A percentile compares a stretch with the other conserved stretches of the same genome.
Evolutionary conservation across 179 eudicot genomes (phyloP).

Genomic region (Spinacia oleracea): DNA sequence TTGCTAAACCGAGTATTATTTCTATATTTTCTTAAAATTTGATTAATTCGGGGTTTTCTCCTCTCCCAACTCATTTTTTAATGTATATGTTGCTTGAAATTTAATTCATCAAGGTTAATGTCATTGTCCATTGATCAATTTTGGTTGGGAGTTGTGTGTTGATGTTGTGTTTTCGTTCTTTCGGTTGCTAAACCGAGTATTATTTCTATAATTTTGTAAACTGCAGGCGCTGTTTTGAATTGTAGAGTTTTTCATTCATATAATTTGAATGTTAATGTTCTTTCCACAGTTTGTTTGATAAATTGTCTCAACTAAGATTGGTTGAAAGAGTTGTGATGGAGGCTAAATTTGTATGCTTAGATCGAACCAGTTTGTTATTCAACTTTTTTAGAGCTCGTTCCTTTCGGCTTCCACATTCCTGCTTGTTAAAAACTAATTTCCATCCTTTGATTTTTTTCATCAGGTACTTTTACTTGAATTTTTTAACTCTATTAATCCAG

Average conservation of each 20-base stretch:
- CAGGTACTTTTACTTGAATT: constrained; percentile 21
- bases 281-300: background rate
- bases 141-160: too few relatives aligned
- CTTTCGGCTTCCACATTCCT: constrained; percentile 22
- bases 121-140: too few relatives aligned
- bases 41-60: too few relatives aligned
- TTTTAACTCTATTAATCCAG: background rate
- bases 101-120: too few relatives aligned
- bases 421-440: constrained; percentile 5
- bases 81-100: too few relatives aligned
- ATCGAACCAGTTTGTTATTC: constrained; percentile 28
- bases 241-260: too few relatives aligned
- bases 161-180: too few relatives aligned
- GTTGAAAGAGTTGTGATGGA: constrained; percentile 39
- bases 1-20: too few relatives aligned
- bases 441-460: constrained; percentile 12
- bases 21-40: too few relatives aligned
- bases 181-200: too few relatives aligned
- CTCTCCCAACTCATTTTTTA: too few relatives aligned
- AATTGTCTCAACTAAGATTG: background rate
- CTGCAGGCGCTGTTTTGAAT: background rate
- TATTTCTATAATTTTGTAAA: background rate
- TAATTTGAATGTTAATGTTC: too few relatives aligned
- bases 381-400: constrained; percentile 17
- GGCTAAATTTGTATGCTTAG: constrained; percentile 38